Percentiles rank a stretch among this genome's conserved stretches.
These are phyloP conservation scores for Biscogniauxia marginata DNA, from an alignment of 2,329 filamentous ascomycete species.

Conservation along the genomic window DNA sequence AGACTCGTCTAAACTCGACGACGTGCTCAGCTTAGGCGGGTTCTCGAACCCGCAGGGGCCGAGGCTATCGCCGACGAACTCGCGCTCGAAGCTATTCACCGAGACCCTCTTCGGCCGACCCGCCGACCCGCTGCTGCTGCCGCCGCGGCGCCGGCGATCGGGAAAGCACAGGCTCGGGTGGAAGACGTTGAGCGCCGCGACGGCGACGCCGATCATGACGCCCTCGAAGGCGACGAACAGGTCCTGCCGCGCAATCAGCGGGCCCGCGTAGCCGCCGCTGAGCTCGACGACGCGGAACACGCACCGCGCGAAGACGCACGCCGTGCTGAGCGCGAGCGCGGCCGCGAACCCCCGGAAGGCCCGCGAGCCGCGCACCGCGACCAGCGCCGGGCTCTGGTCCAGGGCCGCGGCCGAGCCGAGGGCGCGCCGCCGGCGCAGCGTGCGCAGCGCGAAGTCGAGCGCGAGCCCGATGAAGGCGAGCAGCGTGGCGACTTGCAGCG, in stretches of 20 bases:
- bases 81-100: background rate
- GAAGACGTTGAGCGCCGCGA: conserved; percentile 43
- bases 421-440: conserved; percentile 34
- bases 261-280: conserved; percentile 60
- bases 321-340: conserved; percentile 56
- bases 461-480: conserved; percentile 51
- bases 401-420: conserved; percentile 35
- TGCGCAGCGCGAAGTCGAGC: conserved; percentile 49
- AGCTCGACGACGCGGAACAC: conserved; percentile 67
- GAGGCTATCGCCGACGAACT: background rate
- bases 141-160: conserved; percentile 11
- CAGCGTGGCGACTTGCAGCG: conserved; percentile 59
- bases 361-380: conserved; percentile 38
- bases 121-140: conserved; percentile 11
- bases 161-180: conserved; percentile 38
- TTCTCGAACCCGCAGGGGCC: background rate
- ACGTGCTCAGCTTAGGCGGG: background rate
- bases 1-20: background rate
- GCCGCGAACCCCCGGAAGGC: conserved; percentile 54
- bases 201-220: conserved; percentile 49
- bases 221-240: conserved; percentile 61
- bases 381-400: conserved; percentile 37
- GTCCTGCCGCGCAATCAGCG: conserved; percentile 53
- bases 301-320: conserved; percentile 63
- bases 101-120: background rate